Percentiles rank a stretch among this genome's conserved stretches.
These are phyloP conservation scores for Sphagnurus paluster DNA, from an alignment of 1,284 basidiomycete species.

Conservation along the genomic window DNA sequence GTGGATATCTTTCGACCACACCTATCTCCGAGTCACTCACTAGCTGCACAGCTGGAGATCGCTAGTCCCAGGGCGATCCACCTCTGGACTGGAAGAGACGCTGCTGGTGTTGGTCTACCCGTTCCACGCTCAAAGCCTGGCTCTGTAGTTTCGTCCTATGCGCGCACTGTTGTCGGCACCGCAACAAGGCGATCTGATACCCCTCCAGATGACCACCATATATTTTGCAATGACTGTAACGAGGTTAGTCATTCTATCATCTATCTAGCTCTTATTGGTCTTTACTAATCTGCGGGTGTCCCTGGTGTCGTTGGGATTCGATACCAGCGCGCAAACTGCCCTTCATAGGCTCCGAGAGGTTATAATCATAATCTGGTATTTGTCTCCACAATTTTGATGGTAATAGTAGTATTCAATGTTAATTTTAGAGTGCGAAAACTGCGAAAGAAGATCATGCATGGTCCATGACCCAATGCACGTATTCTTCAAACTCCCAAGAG, in stretches of 20 bases:
- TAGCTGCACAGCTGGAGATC: conserved; percentile 50
- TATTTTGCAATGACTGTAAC: conserved; percentile 60
- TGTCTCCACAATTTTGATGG: neutral
- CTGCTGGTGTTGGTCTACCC: conserved; percentile 51
- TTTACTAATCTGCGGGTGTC: conserved; percentile 4
- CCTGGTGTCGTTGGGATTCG: conserved; percentile 68
- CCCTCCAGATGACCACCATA: conserved; percentile 50
- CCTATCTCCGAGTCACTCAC: neutral
- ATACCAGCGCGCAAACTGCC: conserved; percentile 78
- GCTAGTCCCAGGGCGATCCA: conserved; percentile 73
- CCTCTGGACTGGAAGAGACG: conserved; percentile 78
- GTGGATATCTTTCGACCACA: conserved; percentile 1
- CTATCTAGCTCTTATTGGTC: conserved; percentile 1
- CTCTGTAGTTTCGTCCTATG: conserved; percentile 61
- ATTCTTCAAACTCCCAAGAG: conserved; percentile 84
- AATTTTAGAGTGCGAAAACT: conserved; percentile 70
- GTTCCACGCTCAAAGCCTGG: conserved; percentile 47
- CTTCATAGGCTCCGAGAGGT: conserved; percentile 57
- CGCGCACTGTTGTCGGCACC: conserved; percentile 62
- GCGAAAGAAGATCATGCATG: conserved; percentile 75
- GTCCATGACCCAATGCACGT: conserved; percentile 82
- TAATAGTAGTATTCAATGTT: conserved; percentile 11
- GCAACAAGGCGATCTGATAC: conserved; percentile 35
- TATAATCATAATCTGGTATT: conserved; percentile 70
- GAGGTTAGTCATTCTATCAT: conserved; percentile 40